Base-by-base conservation (phyloP, 371 early-diverging fungal species). In the Mucor saturninus region DNA sequence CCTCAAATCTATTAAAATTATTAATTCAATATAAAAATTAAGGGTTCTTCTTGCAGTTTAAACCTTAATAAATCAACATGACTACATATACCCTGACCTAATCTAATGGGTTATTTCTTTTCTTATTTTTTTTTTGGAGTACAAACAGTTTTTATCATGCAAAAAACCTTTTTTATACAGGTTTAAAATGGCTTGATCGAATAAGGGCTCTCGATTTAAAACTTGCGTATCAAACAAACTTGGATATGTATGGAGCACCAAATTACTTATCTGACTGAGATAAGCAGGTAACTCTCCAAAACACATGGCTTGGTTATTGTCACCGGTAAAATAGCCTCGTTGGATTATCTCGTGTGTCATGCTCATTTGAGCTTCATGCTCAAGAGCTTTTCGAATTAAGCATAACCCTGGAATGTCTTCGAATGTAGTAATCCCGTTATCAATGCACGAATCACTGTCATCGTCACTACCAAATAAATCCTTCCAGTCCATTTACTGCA, bases 181-280 rank as follows among this genome's bases (percentile, higher is more conserved):
- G 50, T 81, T 81, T 10, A 76, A 49, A 45, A 81, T 78, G 2
- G 79, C 79, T 59, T 81, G 81, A 61, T 81, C 77, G 59, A 81
- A 81, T 14, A 81, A 61, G 1, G 76, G 75, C n/a, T 54, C 29
- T 28, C 79, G 62, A 5, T 64, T 48, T 6, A 69, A n/a, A 13
- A 81, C 56, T 35, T 45, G 37, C 8, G 26, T 11, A 9, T 64
- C 67, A 39, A 75, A 69, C 21, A 80, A n/a, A 2, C 55, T 31
- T 8, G 71, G 63, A 26, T 62, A 65, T 14, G 31, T 45, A 5
- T 62, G 10, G 5, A 30, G 35, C 2, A 72, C 45, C 68, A 69
- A 69, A 2, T 45, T 3, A 2, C 39, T 45, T 2, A 81, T 40
- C 65, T 64, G 62, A 4, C 56, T 37, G 7, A 81, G 53, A 10